Conservation (phyloP, 495 filamentous ascomycete species). For the Podospora comata region DNA sequence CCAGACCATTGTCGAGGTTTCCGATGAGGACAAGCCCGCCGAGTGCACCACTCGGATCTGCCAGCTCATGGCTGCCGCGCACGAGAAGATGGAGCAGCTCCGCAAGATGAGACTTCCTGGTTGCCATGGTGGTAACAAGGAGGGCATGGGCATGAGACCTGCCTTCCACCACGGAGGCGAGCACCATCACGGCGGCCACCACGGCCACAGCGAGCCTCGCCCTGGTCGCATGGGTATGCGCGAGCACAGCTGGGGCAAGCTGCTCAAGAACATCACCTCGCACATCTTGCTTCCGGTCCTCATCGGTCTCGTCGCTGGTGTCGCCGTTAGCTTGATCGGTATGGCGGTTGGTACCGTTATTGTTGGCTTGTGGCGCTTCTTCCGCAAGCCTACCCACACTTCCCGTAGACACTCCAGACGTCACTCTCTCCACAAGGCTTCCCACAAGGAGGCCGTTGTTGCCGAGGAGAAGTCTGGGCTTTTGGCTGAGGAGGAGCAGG, state of each 20-base stretch:
- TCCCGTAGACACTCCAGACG: constrained; percentile 23
- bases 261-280: constrained; percentile 45
- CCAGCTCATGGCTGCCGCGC: constrained; percentile 43
- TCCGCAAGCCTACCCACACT: constrained; percentile 26
- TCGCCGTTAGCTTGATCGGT: constrained; percentile 52
- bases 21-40: constrained; percentile 20
- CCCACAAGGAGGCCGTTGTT: constrained; percentile 30
- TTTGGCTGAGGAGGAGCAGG: constrained; percentile 35
- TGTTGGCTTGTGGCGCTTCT: constrained; percentile 45
- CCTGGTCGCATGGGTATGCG: background rate
- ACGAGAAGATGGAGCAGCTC: constrained; percentile 42
- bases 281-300: constrained; percentile 52
- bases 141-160: constrained; percentile 11
- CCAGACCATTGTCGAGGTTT: constrained; percentile 15
- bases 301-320: constrained; percentile 51
- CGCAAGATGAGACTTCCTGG: constrained; percentile 30
- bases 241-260: constrained; percentile 39
- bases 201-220: constrained; percentile 10
- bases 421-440: constrained; percentile 32
- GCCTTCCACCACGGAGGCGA: background rate
- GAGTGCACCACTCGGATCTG: constrained; percentile 48
- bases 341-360: constrained; percentile 50
- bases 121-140: constrained; percentile 25
- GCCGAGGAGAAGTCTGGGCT: constrained; percentile 44
- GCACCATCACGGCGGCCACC: constrained; percentile 26